Conservation (phyloP, 1,284 basidiomycete species). For the Peniophora sp. region DNA sequence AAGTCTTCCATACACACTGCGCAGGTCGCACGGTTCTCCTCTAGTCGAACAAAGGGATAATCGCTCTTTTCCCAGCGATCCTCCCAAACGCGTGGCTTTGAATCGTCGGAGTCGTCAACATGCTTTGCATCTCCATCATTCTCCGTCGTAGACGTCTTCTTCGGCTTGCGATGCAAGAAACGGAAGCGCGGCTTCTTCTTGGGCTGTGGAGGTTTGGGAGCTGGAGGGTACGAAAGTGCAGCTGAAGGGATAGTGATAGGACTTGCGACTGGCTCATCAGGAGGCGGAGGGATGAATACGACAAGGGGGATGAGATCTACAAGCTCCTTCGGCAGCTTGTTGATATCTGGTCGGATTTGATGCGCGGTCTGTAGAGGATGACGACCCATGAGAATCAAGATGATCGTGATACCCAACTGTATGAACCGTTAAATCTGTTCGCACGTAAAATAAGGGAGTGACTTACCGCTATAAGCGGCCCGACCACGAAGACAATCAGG, state of each 20-base stretch:
- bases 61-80: constrained; percentile 44
- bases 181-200: constrained; percentile 26
- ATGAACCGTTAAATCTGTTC: background rate
- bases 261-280: constrained; percentile 30
- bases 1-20: constrained; percentile 80
- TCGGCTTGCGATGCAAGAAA: constrained; percentile 41
- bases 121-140: constrained; percentile 10
- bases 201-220: constrained; percentile 18
- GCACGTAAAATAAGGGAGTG: constrained; percentile 2
- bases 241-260: constrained; percentile 34
- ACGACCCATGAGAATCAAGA: constrained; percentile 67
- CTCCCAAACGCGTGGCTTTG: constrained; percentile 36
- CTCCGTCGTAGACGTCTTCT: constrained; percentile 5
- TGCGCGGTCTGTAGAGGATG: constrained; percentile 66
- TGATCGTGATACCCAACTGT: constrained; percentile 68
- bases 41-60: constrained; percentile 61
- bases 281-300: constrained; percentile 73
- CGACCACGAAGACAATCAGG: constrained; percentile 66
- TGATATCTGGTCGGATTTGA: constrained; percentile 67
- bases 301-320: constrained; percentile 76
- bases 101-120: constrained; percentile 13
- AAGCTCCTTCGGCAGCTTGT: constrained; percentile 56
- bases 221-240: constrained; percentile 53
- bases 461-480: constrained; percentile 69
- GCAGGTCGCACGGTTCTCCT: constrained; percentile 73